These are phyloP conservation scores for Lachancea kluyveri DNA, from an alignment of 805 yeast genomes.

Conservation along the genomic window DNA sequence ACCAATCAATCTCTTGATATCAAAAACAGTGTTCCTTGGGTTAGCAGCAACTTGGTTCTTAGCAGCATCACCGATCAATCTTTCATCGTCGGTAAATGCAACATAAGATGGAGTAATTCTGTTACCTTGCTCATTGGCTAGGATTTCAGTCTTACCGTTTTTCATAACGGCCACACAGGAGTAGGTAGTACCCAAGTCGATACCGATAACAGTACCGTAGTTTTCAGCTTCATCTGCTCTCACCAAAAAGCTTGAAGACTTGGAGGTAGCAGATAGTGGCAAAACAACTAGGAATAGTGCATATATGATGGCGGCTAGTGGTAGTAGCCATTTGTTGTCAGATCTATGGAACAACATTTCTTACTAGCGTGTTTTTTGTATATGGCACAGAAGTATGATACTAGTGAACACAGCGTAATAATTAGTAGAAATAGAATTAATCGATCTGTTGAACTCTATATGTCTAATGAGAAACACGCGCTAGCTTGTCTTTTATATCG, in stretches of 20 bases:
- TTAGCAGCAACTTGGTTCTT: slow-evolving; percentile 92
- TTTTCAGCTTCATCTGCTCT: slow-evolving; percentile 37
- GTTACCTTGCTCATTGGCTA: slow-evolving; percentile 96
- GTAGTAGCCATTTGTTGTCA: slow-evolving; percentile 35
- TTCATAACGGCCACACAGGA: slow-evolving; percentile 91
- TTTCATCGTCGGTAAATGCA: slow-evolving; percentile 86
- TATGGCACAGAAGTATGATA: too few relatives aligned
- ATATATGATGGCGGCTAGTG: slow-evolving; percentile 37
- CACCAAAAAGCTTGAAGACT: slow-evolving; percentile 27
- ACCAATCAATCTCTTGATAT: slow-evolving; percentile 89
- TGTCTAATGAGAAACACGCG: too few relatives aligned
- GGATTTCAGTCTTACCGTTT: slow-evolving; percentile 82
- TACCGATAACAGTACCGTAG: slow-evolving; percentile 76
- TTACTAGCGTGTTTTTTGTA: too few relatives aligned
- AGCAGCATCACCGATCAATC: slow-evolving; percentile 94
- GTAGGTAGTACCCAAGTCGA: slow-evolving; percentile 96
- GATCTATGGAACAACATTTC: slow-evolving; percentile 3
- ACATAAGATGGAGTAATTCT: slow-evolving; percentile 95
- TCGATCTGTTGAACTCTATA: too few relatives aligned
- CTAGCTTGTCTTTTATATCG: slow-evolving; percentile 5
- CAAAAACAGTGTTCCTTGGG: slow-evolving; percentile 81
- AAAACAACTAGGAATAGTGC: slow-evolving; percentile 26
- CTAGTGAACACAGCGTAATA: too few relatives aligned
- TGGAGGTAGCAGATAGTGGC: slow-evolving; percentile 22
- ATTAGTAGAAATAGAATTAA: too few relatives aligned